Evolutionary conservation across 805 yeast species (phyloP).

Genomic region (Kuraishia cidri): DNA sequence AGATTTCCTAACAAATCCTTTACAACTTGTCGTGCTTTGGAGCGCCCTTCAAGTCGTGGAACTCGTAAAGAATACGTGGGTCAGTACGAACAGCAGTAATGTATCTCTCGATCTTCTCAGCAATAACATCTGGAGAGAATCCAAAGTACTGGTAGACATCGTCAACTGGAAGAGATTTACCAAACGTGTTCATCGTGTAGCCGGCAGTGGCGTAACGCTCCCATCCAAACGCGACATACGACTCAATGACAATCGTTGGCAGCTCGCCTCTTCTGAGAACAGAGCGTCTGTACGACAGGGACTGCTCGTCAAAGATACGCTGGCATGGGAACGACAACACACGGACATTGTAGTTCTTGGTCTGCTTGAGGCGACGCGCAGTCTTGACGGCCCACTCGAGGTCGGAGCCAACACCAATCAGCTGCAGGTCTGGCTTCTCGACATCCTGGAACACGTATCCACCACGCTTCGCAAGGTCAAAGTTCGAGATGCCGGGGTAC

Average conservation of each 20-base stretch:
- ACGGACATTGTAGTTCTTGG: constrained; percentile 14
- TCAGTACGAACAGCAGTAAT: constrained; percentile 4
- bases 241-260: constrained; percentile 22
- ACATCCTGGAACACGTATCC: constrained; percentile 18
- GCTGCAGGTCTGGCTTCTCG: constrained; percentile 12
- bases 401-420: constrained; percentile 21
- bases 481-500: constrained; percentile 12
- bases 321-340: constrained; percentile 22
- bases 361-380: constrained; percentile 12
- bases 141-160: constrained; percentile 23
- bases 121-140: constrained; percentile 14
- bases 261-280: constrained; percentile 14
- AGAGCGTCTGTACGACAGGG: constrained; percentile 15
- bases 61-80: constrained; percentile 6
- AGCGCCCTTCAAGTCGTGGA: constrained; percentile 4
- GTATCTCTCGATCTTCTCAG: constrained; percentile 15
- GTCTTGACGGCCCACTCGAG: constrained; percentile 19
- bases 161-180: constrained; percentile 23
- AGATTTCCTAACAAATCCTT: too few species aligned
- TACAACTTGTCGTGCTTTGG: constrained; percentile 7
- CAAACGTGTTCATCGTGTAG: constrained; percentile 21
- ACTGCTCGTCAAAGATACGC: constrained; percentile 20
- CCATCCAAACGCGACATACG: constrained; percentile 25
- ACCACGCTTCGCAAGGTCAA: constrained; percentile 15
- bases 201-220: constrained; percentile 26